Evolutionary conservation across 225 moss, liverwort and hornwort species (phyloP).

Genomic region (Physcomitrium patens): DNA sequence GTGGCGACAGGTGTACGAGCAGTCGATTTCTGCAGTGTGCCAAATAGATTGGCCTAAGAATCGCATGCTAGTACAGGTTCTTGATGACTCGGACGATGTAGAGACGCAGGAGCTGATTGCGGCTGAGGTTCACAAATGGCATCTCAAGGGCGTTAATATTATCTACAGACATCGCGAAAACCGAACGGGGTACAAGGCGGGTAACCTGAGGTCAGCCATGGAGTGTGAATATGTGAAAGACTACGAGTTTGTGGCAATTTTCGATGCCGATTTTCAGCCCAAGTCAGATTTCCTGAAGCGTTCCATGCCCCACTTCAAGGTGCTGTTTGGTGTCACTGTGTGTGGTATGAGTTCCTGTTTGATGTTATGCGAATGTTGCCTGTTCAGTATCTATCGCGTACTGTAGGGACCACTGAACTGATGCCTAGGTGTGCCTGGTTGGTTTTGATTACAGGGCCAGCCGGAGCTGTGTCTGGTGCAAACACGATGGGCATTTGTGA

Average conservation of each 20-base stretch:
- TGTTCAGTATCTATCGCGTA: too few species aligned
- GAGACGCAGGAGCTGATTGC: conserved; percentile 85
- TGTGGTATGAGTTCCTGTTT: too few species aligned
- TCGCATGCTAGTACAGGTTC: conserved; percentile 89
- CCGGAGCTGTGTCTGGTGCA: conserved; percentile 58
- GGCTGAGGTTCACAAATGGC: conserved; percentile 92
- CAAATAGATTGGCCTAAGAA: conserved; percentile 91
- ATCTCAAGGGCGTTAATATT: conserved; percentile 82
- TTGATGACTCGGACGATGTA: conserved; percentile 88
- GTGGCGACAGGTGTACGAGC: conserved; percentile 80
- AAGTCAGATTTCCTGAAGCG: conserved; percentile 87
- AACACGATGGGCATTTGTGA: conserved; percentile 63
- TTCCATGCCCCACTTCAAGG: conserved; percentile 91
- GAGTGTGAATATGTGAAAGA: conserved; percentile 83
- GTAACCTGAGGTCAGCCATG: conserved; percentile 88
- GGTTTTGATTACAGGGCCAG: conserved; percentile 42
- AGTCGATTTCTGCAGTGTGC: conserved; percentile 92
- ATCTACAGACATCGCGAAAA: conserved; percentile 88
- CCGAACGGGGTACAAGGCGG: conserved; percentile 94
- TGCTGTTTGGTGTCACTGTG: conserved; percentile 6
- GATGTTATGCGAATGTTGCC: too few species aligned
- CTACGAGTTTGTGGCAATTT: conserved; percentile 90
- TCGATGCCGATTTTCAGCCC: conserved; percentile 97
- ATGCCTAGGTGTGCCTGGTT: background rate
- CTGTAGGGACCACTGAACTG: background rate